Base-by-base conservation (phyloP, 495 filamentous ascomycete genomes). In the Entonaema liquescens region DNA sequence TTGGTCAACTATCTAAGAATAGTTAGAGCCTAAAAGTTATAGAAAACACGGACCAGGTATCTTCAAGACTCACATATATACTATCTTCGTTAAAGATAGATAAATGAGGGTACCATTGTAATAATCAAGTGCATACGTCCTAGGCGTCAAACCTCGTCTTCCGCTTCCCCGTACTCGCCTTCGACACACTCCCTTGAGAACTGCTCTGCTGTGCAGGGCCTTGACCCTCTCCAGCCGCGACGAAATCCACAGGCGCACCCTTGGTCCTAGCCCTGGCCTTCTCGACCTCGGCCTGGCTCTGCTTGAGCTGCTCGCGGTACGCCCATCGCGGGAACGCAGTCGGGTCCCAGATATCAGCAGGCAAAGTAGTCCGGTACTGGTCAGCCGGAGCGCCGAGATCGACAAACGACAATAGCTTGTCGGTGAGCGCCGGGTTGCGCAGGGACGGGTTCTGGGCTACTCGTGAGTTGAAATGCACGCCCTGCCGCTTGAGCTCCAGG, bases 391-490 rank as follows among this genome's bases (percentile, higher is more conserved):
- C 33, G 44, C 21, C 83, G 47, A 98, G 84, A 3, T 91, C 93
- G 5, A 90, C 91, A 81, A 95, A 97, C 6, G 83, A 84, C 81
- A 94, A 88, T 75, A 98, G 84, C 70, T 95, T 95, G 40, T 88
- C 86, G 65, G 92, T 81, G 17, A 97, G 80, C 31, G 87, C 91
- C 23, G 95, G 95, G 75, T 98, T 97, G 56, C 88, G 89, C 40
- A 97, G 80, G 0, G 91, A 89, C 1, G 88, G 81, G 2, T 90
- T 92, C 42, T 82, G 83, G 21, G 90, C 88, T 0, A 98, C 83
- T 57, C 92, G 91, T 65, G 89, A 84, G 77, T 99, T 98, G 84
- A 99, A 98, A 80, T 99, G 96, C 31, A 93, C 83, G 2, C 92
- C 92, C 70, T 92, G 88, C 58, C 88, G 89, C 79, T 98, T 99